These are phyloP conservation scores for Nicotiana paniculata DNA, from an alignment of 257 asterid species.

Conservation along the genomic window DNA sequence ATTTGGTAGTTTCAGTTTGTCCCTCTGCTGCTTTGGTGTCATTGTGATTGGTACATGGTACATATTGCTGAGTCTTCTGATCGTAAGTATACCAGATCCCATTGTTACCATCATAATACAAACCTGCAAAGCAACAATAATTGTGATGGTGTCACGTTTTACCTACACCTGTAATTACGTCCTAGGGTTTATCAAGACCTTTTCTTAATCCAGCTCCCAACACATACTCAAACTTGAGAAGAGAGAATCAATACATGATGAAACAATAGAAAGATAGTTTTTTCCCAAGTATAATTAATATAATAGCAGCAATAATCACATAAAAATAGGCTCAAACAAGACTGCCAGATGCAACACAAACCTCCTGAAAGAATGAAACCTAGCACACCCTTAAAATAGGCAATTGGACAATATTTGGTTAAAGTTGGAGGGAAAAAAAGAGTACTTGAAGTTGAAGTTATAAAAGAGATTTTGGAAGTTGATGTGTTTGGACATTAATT, in stretches of 20 bases:
- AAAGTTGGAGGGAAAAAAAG: neutral
- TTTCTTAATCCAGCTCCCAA: neutral
- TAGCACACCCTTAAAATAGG: neutral
- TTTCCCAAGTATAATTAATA: neutral
- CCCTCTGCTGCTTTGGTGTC: conserved; percentile 49
- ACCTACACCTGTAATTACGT: neutral
- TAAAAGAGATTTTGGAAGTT: neutral
- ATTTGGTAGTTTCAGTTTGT: conserved; percentile 42
- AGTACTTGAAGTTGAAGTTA: neutral
- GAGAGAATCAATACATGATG: neutral
- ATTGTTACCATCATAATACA: conserved; percentile 90
- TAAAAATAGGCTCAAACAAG: neutral
- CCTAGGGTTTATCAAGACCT: neutral
- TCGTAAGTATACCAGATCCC: conserved; percentile 91
- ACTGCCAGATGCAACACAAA: neutral
- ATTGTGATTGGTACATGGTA: conserved; percentile 75
- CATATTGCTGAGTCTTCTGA: conserved; percentile 71
- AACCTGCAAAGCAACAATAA: conserved; percentile 37
- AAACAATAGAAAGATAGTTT: neutral
- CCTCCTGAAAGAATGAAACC: neutral
- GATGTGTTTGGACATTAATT: neutral
- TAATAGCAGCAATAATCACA: neutral
- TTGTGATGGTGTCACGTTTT: neutral
- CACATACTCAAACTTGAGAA: neutral
- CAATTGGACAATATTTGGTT: neutral